Conservation (phyloP, 495 filamentous ascomycete genomes). For the Penicillium ucsense region DNA sequence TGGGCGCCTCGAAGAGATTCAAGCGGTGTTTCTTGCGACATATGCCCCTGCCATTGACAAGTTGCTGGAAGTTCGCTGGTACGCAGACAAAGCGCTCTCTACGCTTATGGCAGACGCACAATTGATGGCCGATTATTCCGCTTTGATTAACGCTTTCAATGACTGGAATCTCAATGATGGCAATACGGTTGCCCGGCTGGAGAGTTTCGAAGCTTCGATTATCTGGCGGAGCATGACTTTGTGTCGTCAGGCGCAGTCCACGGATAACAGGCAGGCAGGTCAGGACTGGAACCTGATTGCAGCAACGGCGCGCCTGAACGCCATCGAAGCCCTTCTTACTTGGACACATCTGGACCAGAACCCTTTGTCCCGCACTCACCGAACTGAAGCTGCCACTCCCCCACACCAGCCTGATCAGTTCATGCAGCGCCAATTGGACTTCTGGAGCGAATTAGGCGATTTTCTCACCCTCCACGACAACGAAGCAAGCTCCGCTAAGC, state of each 20-base stretch:
- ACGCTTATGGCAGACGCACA: constrained; percentile 47
- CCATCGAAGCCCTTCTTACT: constrained; percentile 66
- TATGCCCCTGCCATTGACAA: constrained; percentile 70
- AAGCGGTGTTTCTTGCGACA: constrained; percentile 61
- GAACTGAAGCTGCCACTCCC: constrained; percentile 30
- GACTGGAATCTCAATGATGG: constrained; percentile 31
- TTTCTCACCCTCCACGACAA: constrained; percentile 62
- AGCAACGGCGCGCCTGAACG: constrained; percentile 58
- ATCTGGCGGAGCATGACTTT: constrained; percentile 56
- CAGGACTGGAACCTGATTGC: constrained; percentile 45
- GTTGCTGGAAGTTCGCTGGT: constrained; percentile 84
- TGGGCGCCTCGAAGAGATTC: constrained; percentile 55
- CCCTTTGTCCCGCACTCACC: constrained; percentile 38
- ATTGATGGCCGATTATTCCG: constrained; percentile 52
- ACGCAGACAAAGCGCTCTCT: constrained; percentile 41
- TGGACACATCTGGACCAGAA: constrained; percentile 54
- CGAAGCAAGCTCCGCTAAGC: constrained; percentile 43
- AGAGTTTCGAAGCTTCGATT: constrained; percentile 59
- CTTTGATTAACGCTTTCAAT: constrained; percentile 46
- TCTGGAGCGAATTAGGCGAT: constrained; percentile 68
- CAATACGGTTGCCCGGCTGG: constrained; percentile 38
- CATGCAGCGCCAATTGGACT: constrained; percentile 56
- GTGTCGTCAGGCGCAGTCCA: constrained; percentile 33
- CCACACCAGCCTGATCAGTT: constrained; percentile 39
- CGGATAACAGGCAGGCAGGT: constrained; percentile 26